These are phyloP conservation scores for Suillus lakei DNA, from an alignment of 768 basidiomycete species.

Conservation along the genomic window DNA sequence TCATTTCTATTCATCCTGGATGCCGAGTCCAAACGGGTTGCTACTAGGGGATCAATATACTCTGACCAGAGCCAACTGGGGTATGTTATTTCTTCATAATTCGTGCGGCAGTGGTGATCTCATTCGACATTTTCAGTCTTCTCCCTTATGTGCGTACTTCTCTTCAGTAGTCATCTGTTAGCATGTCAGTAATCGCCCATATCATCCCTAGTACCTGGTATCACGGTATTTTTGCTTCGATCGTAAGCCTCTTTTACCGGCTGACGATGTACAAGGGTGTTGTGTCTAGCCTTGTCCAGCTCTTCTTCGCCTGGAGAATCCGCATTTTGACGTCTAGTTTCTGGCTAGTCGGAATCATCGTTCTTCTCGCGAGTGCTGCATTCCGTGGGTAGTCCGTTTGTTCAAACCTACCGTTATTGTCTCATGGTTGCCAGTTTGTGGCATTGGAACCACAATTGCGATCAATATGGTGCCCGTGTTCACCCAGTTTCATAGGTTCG, in stretches of 20 bases:
- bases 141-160: constrained; percentile 27
- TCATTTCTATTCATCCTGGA: background rate
- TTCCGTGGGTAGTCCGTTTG: constrained; percentile 16
- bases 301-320: constrained; percentile 36
- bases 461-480: constrained; percentile 32
- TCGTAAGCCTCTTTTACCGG: background rate
- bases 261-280: constrained; percentile 23
- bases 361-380: constrained; percentile 21
- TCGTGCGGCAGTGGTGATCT: background rate
- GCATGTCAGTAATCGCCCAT: constrained; percentile 4
- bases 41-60: constrained; percentile 20
- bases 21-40: background rate
- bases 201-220: constrained; percentile 21
- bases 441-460: constrained; percentile 37
- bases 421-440: constrained; percentile 25
- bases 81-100: constrained; percentile 14
- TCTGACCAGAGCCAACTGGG: constrained; percentile 25
- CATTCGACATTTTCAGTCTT: constrained; percentile 24
- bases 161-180: background rate
- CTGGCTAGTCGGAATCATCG: constrained; percentile 17
- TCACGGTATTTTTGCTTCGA: constrained; percentile 20
- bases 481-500: constrained; percentile 33
- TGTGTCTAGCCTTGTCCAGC: constrained; percentile 29
- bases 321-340: constrained; percentile 20
- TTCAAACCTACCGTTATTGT: constrained; percentile 7